Base-by-base conservation (phyloP, 108 stramenopile species). In the Seminavis robusta region DNA sequence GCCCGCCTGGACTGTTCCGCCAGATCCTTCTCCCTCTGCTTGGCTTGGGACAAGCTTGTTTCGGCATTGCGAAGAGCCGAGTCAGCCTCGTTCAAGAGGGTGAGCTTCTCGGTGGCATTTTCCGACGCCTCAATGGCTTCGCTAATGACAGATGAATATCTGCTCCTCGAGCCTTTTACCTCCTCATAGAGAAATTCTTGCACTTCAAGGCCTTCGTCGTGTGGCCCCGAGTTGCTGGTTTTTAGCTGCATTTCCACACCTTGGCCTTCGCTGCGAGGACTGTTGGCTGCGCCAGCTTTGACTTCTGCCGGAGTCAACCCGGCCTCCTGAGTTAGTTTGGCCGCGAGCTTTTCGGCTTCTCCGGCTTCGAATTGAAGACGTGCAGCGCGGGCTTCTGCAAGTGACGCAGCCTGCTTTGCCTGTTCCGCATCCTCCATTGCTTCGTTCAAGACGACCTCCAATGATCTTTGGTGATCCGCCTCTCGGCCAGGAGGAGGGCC, bases 171-270 rank as follows among this genome's bases (percentile, higher is more conserved):
- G 23, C 52, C 68, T 33, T 82, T 75, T 9, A 90, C 80, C 9
- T 68, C 61, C 44, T 78, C 73, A 24, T 76, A 70, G 61, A 86
- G 78, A 23, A 77, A 76, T 24, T 80, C 73, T 46, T 79, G 69
- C 0, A 90, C 69, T 56, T 84, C 81, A 13, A 82, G 51, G 16
- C 79, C 83, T 71, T 80, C 79, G 0, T 61, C 70, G 30, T 65
- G n/a, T n/a, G n/a, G n/a, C n/a, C n/a, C n/a, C n/a, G n/a, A n/a
- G n/a, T n/a, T n/a, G n/a, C n/a, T n/a, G n/a, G n/a, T n/a, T n/a
- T n/a, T n/a, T n/a, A 37, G 36, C 36, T 11, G 10, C 36, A 37
- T 37, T 11, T 11, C 36, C 13, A 13, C 13, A 37, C 9, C n/a
- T n/a, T n/a, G n/a, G n/a, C n/a, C n/a, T n/a, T n/a, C n/a, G n/a